Base-by-base conservation (phyloP, 73 alveolate species). In the Paramecium biaurelia region DNA sequence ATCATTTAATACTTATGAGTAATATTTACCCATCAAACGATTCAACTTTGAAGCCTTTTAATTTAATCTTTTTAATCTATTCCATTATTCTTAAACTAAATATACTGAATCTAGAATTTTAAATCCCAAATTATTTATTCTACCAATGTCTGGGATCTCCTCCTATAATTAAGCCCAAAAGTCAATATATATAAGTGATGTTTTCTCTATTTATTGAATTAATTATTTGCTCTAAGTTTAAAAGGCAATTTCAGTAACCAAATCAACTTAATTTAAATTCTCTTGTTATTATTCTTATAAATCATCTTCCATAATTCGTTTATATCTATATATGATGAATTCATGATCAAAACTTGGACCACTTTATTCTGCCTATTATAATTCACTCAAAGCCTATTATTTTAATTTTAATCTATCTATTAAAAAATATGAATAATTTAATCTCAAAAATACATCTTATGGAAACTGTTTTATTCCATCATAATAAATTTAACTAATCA, bases 91-190 rank as follows among this genome's bases (percentile, higher is more conserved):
- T 57, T 85, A 56, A 63, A 63, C 84, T 30, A n/a, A 53, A 21
- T 56, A 28, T 57, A 34, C 21, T 9, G 38, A 57, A 2, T 21
- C 72, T 10, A 23, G 5, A 0, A 85, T 85, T 21, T 85, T 85
- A 28, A 57, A 59, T 23, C 93, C 93, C 20, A 85, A 23, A 42
- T 21, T 1, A 7, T 57, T 32, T 4, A 85, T 56, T 56, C 47
- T 47, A 4, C 93, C 93, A 32, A 85, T 32, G 57, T 85, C 93
- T 57, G 93, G 93, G 3, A 59, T 34, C 15, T 85, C 93, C 37
- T 85, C 93, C 28, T 59, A 34, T 28, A 85, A 56, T 59, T 85
- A 38, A 14, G 86, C 35, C 93, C 93, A 85, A 15, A 85, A 85
- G 2, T 85, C 93, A 0, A 85, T 21, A 85, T 56, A 37, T 21